A percentile compares a stretch with the other conserved stretches of the same genome.
Conservation (phyloP, 2,329 filamentous ascomycete genomes). For the Paracamarosporium sp. region DNA sequence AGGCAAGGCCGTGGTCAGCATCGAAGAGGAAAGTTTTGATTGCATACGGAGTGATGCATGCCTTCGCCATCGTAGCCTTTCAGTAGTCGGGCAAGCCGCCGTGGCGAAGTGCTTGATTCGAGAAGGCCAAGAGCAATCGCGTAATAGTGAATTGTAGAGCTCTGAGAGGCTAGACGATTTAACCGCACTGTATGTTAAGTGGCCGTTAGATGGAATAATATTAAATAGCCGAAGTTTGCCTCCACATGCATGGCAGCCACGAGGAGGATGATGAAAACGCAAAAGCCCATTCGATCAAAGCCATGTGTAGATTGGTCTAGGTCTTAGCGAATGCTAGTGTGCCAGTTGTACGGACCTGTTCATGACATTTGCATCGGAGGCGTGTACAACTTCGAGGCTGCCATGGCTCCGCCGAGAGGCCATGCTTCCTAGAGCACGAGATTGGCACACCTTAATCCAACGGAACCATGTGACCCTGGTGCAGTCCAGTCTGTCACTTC, state of each 20-base stretch:
- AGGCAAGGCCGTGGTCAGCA: conserved; percentile 9
- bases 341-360: not conserved
- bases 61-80: conserved; percentile 11
- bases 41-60: conserved; percentile 20
- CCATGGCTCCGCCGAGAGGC: not conserved
- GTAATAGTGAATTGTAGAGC: conserved; percentile 18
- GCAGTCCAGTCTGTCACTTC: too few relatives aligned
- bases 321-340: not conserved
- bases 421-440: not conserved
- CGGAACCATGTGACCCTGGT: too few relatives aligned
- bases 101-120: conserved; percentile 23
- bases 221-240: conserved; percentile 30
- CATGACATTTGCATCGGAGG: not conserved
- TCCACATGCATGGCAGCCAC: conserved; percentile 18
- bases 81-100: conserved; percentile 21
- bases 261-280: not conserved
- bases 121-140: conserved; percentile 21
- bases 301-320: not conserved
- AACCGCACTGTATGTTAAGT: conserved; percentile 38
- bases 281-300: not conserved
- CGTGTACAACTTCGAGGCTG: not conserved
- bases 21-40: conserved; percentile 24
- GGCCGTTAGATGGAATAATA: conserved; percentile 30
- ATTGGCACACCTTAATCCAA: not conserved
- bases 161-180: conserved; percentile 34